These are phyloP conservation scores for Fusarium guadeloupense DNA, from an alignment of 2,329 filamentous ascomycete genomes.

Conservation along the genomic window DNA sequence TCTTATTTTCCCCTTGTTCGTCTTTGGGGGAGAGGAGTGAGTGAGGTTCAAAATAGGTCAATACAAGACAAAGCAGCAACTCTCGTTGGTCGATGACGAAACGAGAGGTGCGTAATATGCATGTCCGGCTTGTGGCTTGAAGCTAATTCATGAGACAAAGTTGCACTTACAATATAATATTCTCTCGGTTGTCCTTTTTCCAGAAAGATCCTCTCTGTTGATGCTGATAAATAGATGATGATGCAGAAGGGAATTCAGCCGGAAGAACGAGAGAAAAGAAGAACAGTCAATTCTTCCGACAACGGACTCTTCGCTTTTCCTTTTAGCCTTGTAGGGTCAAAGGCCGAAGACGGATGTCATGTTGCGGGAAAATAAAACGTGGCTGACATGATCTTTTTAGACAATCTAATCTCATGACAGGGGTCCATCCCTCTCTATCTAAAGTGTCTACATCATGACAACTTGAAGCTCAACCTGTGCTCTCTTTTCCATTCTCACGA, in stretches of 20 bases:
- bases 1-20: constrained; percentile 3
- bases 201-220: not conserved
- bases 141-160: constrained; percentile 13
- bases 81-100: constrained; percentile 38
- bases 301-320: constrained; percentile 40
- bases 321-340: constrained; percentile 33
- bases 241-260: constrained; percentile 28
- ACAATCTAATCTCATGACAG: constrained; percentile 28
- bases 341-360: constrained; percentile 33
- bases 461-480: constrained; percentile 29
- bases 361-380: constrained; percentile 27
- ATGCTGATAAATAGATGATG: constrained; percentile 15
- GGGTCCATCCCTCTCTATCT: constrained; percentile 26
- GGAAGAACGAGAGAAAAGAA: constrained; percentile 24
- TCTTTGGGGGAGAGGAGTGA: constrained; percentile 4
- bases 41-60: not conserved
- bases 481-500: constrained; percentile 26
- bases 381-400: constrained; percentile 35
- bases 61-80: not conserved
- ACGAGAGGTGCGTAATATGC: constrained; percentile 5
- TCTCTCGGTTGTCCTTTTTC: not conserved
- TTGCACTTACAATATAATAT: constrained; percentile 24
- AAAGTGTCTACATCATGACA: constrained; percentile 29
- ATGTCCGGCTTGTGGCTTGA: constrained; percentile 31
- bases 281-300: constrained; percentile 34